phyloP scores from a whole-genome alignment of 2,329 filamentous ascomycete genomes.

The Fusarium sarcochroum region DNA sequence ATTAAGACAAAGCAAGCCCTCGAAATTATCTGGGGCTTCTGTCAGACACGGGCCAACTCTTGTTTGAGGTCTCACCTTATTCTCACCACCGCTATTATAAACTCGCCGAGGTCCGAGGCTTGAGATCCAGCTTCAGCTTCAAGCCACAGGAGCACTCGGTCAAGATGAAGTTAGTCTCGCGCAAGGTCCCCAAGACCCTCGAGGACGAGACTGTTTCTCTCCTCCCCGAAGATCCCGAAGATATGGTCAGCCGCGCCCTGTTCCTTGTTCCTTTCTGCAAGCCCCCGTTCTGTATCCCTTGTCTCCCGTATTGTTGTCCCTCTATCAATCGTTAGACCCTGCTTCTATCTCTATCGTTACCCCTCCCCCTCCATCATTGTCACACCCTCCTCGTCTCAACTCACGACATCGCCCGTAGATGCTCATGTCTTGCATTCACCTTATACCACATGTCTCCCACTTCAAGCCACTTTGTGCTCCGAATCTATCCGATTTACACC shows the following conservation, averaged over 20 bases:
- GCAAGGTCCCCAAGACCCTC: slow-evolving; percentile 55
- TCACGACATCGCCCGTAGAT: slow-evolving; percentile 10
- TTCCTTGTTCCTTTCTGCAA: slow-evolving; percentile 21
- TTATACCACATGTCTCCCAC: slow-evolving; percentile 15
- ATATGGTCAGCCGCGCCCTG: slow-evolving; percentile 57
- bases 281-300: slow-evolving; percentile 19
- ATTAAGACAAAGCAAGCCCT: slow-evolving; percentile 3
- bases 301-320: slow-evolving; percentile 15
- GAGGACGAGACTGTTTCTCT: slow-evolving; percentile 60
- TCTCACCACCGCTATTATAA: slow-evolving; percentile 18
- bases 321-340: slow-evolving; percentile 24
- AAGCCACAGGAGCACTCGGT: slow-evolving; percentile 32
- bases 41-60: slow-evolving; percentile 37
- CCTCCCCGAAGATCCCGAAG: slow-evolving; percentile 61
- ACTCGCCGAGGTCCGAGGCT: slow-evolving; percentile 33
- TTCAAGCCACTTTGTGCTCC: slow-evolving; percentile 24
- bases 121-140: slow-evolving; percentile 8
- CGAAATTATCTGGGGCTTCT: slow-evolving; percentile 10
- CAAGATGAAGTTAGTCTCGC: slow-evolving; percentile 58
- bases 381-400: slow-evolving; percentile 34
- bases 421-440: slow-evolving; percentile 12
- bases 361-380: slow-evolving; percentile 34
- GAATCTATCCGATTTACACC: slow-evolving; percentile 18
- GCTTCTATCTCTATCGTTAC: slow-evolving; percentile 35
- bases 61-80: slow-evolving; percentile 1